Evolutionary conservation across 495 filamentous ascomycete genomes (phyloP).

Genomic region (Symbiotaphrina buchneri): DNA sequence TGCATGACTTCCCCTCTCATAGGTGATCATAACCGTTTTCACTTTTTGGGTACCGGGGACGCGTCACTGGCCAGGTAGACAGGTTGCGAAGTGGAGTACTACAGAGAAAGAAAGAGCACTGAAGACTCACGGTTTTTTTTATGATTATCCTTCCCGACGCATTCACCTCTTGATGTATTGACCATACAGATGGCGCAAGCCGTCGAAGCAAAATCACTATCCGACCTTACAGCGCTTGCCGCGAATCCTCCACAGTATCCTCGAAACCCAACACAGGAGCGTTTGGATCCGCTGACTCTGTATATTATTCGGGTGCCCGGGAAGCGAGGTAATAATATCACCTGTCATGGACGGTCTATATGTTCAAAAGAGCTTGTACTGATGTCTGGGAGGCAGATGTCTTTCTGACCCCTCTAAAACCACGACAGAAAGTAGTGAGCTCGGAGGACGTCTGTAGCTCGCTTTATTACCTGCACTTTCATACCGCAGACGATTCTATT

Average conservation of each 20-base stretch:
- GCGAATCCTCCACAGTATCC: constrained; percentile 73
- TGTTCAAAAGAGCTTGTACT: background rate
- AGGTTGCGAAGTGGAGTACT: too few species aligned
- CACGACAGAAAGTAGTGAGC: constrained; percentile 66
- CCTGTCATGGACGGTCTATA: constrained; percentile 1
- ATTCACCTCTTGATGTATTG: too few species aligned
- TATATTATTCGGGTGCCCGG: constrained; percentile 90
- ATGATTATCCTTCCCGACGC: too few species aligned
- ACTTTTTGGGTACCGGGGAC: too few species aligned
- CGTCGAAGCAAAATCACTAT: constrained; percentile 65
- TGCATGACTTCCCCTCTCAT: too few species aligned
- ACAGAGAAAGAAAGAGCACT: too few species aligned
- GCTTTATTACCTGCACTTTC: constrained; percentile 76
- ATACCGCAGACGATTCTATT: constrained; percentile 34
- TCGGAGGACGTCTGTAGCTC: constrained; percentile 69
- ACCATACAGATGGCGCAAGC: constrained; percentile 22
- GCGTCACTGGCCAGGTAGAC: too few species aligned
- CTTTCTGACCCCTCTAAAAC: constrained; percentile 81
- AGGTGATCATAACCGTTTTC: too few species aligned
- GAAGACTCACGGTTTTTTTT: too few species aligned
- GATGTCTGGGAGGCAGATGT: constrained; percentile 37
- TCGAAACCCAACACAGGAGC: constrained; percentile 40
- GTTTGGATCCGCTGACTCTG: constrained; percentile 44
- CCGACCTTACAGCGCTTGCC: constrained; percentile 55
- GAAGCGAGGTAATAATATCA: constrained; percentile 64